Conservation (phyloP, 2,329 filamentous ascomycete genomes). For the Penicillium concentricum region DNA sequence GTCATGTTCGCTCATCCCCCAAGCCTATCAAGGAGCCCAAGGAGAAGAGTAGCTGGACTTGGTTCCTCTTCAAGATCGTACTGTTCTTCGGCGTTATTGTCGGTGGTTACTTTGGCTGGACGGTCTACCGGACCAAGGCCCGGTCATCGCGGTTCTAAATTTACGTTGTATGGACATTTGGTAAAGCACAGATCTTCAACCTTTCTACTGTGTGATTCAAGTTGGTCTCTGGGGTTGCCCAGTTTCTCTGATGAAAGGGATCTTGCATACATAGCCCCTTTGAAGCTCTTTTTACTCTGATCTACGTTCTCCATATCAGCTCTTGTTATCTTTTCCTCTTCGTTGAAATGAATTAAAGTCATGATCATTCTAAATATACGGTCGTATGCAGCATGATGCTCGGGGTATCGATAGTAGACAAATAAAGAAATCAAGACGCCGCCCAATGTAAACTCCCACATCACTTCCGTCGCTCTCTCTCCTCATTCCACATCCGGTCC, state of each 20-base stretch:
- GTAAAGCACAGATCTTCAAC: constrained; percentile 6
- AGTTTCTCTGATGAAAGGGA: constrained; percentile 14
- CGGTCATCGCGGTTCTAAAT: constrained; percentile 46
- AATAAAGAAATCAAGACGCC: constrained; percentile 5
- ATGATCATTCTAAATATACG: constrained; percentile 15
- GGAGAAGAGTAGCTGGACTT: constrained; percentile 57
- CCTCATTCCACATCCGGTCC: constrained; percentile 74
- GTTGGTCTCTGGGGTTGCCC: constrained; percentile 22
- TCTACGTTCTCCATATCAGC: constrained; percentile 8
- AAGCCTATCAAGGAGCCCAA: constrained; percentile 26
- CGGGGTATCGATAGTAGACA: constrained; percentile 12
- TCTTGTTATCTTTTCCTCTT: constrained; percentile 8
- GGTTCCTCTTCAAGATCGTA: constrained; percentile 80
- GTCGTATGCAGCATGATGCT: background rate
- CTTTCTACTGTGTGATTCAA: constrained; percentile 11
- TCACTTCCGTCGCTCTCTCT: constrained; percentile 34
- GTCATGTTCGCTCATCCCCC: constrained; percentile 14
- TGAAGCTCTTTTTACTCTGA: constrained; percentile 13
- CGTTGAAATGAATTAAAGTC: constrained; percentile 22
- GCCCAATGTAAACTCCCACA: constrained; percentile 4
- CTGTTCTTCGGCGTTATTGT: constrained; percentile 68
- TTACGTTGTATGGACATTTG: constrained; percentile 4
- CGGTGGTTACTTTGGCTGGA: constrained; percentile 82
- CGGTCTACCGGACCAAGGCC: constrained; percentile 68
- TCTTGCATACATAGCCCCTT: constrained; percentile 24